Conservation (phyloP, 257 asterid species). For the Solanum pennellii region DNA sequence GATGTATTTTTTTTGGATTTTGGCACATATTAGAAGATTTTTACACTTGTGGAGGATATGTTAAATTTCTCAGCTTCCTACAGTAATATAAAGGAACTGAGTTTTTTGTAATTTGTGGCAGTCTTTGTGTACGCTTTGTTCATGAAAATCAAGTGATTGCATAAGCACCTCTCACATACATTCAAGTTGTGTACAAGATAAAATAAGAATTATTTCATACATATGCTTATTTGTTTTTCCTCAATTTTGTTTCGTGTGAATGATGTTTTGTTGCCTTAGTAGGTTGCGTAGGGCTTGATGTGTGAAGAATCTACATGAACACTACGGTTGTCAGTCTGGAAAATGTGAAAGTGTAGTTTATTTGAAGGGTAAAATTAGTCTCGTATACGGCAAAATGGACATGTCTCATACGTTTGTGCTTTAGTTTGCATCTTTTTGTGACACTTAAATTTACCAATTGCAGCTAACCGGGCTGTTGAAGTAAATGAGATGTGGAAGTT, state of each 20-base stretch:
- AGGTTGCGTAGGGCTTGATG: not conserved
- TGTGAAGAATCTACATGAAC: not conserved
- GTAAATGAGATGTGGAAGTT: slow-evolving; percentile 89
- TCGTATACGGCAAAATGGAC: not conserved
- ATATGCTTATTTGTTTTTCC: not conserved
- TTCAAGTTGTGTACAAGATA: not conserved
- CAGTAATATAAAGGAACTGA: not conserved
- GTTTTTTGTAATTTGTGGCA: not conserved
- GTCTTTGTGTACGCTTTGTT: not conserved
- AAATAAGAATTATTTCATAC: not conserved
- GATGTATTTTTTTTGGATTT: not conserved
- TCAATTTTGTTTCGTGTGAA: not conserved
- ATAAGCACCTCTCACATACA: not conserved
- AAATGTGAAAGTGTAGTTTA: not conserved
- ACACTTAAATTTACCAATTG: not conserved
- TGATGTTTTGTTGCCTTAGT: not conserved
- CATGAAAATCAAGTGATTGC: not conserved
- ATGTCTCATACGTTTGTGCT: not conserved
- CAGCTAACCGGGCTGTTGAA: slow-evolving; percentile 90
- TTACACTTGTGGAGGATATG: not conserved
- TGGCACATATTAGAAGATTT: not conserved
- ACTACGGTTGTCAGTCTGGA: not conserved
- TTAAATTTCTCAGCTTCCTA: not conserved
- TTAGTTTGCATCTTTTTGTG: not conserved
- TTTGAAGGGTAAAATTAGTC: not conserved